phyloP scores from a whole-genome alignment of 768 basidiomycete species.

The Collybia sordida region DNA sequence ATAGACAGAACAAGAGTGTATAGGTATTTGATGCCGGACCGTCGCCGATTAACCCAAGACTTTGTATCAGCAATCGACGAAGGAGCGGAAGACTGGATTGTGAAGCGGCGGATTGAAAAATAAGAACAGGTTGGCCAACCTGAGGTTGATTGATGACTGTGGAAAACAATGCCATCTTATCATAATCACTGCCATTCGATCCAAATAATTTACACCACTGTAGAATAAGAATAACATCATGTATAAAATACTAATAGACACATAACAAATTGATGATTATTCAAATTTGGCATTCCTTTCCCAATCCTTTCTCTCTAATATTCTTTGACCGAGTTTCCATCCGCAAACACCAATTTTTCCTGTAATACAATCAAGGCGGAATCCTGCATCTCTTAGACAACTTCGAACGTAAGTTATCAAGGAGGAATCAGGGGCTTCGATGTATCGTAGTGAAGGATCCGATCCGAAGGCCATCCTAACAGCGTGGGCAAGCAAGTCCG shows the following conservation, averaged over 20 bases:
- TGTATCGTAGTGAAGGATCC: constrained; percentile 37
- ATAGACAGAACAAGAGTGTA: constrained; percentile 54
- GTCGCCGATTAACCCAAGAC: constrained; percentile 15
- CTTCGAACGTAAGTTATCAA: constrained; percentile 50
- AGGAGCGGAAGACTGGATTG: constrained; percentile 61
- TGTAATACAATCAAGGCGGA: constrained; percentile 42
- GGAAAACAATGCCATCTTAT: constrained; percentile 15
- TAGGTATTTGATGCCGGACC: constrained; percentile 11
- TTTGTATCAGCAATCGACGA: constrained; percentile 37
- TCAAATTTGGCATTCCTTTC: constrained; percentile 22
- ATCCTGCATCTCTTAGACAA: constrained; percentile 47
- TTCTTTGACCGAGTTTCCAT: constrained; percentile 52
- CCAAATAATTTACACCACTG: too few species aligned
- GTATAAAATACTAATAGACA: too few species aligned
- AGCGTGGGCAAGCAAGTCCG: constrained; percentile 65
- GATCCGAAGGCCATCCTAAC: constrained; percentile 54
- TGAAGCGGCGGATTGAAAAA: constrained; percentile 59
- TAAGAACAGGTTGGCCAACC: constrained; percentile 40
- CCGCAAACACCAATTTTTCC: constrained; percentile 51
- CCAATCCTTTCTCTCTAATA: constrained; percentile 48
- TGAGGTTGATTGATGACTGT: constrained; percentile 14
- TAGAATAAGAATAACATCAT: too few species aligned
- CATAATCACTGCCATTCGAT: too few species aligned
- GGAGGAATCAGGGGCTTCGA: constrained; percentile 48
- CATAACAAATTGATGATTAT: constrained; percentile 5